These are phyloP conservation scores for Protea cynaroides DNA, from an alignment of 164 flowering plant species.

Conservation along the genomic window DNA sequence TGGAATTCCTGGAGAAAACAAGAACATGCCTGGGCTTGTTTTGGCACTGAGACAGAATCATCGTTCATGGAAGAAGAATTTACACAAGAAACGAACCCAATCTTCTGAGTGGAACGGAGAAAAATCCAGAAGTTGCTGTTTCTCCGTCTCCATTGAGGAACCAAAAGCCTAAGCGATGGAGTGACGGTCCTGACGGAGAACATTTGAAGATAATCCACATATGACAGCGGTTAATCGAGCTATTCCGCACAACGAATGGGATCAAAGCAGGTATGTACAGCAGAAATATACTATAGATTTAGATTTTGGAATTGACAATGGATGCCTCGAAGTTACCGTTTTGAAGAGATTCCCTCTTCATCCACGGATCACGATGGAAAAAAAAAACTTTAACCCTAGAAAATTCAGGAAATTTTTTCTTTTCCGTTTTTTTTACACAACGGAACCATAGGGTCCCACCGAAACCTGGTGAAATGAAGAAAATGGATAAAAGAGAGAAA, in stretches of 20 bases:
- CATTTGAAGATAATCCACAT: constrained; percentile 13
- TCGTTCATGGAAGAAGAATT: constrained; percentile 23
- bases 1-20: neutral
- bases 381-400: too few relatives aligned
- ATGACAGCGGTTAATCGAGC: neutral
- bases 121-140: constrained; percentile 18
- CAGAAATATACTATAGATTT: too few relatives aligned
- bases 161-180: constrained; percentile 15
- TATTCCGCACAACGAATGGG: neutral
- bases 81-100: constrained; percentile 13
- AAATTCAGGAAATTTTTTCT: too few relatives aligned
- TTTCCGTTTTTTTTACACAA: too few relatives aligned
- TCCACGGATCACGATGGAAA: too few relatives aligned
- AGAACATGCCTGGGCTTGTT: constrained; percentile 24
- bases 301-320: too few relatives aligned
- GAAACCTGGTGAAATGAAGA: too few relatives aligned
- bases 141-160: constrained; percentile 19
- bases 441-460: too few relatives aligned
- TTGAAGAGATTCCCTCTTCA: too few relatives aligned
- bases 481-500: too few relatives aligned
- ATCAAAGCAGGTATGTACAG: neutral
- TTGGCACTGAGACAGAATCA: constrained; percentile 20
- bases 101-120: constrained; percentile 16
- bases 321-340: too few relatives aligned
- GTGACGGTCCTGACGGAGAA: constrained; percentile 22